A percentile compares a stretch with the other conserved stretches of the same genome.
Conservation (phyloP, 306 rosid genomes). For the Adenanthera pavonina region DNA sequence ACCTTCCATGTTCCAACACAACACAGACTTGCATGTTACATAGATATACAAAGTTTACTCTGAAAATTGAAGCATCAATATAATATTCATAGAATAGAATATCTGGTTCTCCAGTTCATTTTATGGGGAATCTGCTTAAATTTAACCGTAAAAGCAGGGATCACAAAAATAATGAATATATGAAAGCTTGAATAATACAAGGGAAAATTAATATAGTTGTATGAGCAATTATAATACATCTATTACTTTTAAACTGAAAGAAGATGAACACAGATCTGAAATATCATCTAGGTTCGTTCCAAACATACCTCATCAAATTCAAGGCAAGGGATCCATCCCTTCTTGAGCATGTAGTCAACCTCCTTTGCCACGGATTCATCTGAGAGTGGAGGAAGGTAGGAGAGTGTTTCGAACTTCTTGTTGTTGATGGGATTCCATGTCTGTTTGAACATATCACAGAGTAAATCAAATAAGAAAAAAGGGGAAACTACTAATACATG, state of each 20-base stretch:
- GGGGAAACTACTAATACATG: neutral
- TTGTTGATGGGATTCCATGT: slow-evolving; percentile 84
- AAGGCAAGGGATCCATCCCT: slow-evolving; percentile 87
- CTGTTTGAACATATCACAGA: slow-evolving; percentile 47
- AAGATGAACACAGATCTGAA: neutral
- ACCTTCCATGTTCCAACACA: slow-evolving; percentile 48
- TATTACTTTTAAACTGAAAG: neutral
- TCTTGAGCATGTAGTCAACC: slow-evolving; percentile 75
- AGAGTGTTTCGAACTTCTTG: slow-evolving; percentile 79
- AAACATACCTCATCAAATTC: slow-evolving; percentile 74
- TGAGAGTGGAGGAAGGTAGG: slow-evolving; percentile 74
- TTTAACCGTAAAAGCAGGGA: neutral
- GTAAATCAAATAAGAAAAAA: slow-evolving; percentile 11
- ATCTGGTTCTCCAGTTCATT: neutral
- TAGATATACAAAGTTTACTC: neutral
- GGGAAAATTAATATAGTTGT: neutral
- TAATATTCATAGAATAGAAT: neutral
- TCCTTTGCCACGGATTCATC: slow-evolving; percentile 77
- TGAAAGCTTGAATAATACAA: neutral
- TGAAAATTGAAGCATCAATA: neutral
- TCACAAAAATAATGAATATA: neutral
- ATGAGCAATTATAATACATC: neutral
- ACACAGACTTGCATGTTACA: slow-evolving; percentile 19
- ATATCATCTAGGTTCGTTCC: neutral
- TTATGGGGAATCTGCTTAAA: neutral